These are phyloP conservation scores for Citrus inodora DNA, from an alignment of 345 rosid genomes.

Conservation along the genomic window DNA sequence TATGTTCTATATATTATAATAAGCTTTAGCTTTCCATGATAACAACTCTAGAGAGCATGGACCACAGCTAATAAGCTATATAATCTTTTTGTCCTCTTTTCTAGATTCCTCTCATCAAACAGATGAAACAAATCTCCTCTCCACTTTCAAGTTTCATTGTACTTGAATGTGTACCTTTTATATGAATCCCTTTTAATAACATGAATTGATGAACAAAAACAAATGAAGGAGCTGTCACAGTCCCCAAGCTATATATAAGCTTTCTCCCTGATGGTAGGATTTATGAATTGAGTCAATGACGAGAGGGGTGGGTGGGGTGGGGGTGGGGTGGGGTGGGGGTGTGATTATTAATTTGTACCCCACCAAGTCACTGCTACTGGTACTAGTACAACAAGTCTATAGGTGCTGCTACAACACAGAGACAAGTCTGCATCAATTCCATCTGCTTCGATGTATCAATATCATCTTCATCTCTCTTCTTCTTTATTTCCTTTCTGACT, in stretches of 20 bases:
- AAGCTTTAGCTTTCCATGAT: not conserved
- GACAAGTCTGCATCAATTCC: not conserved
- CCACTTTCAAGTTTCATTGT: not conserved
- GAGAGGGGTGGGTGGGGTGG: too few species aligned
- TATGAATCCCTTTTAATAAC: not conserved
- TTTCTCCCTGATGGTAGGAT: too few species aligned
- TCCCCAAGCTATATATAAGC: not conserved
- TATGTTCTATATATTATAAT: conserved; percentile 11
- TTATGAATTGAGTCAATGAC: too few species aligned
- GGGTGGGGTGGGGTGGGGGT: too few species aligned
- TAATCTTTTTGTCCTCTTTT: not conserved
- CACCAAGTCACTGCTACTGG: too few species aligned
- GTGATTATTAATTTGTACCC: too few species aligned
- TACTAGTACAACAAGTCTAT: too few species aligned
- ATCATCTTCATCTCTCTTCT: not conserved
- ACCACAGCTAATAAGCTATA: not conserved
- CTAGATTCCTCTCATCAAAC: not conserved
- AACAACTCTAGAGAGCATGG: not conserved
- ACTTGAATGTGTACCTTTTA: not conserved
- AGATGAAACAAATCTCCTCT: not conserved
- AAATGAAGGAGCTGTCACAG: not conserved
- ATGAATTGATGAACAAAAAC: not conserved
- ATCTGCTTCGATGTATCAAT: not conserved
- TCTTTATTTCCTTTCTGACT: not conserved
- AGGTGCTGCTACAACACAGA: not conserved